These are phyloP conservation scores for Mycosphaerella sp. DNA, from an alignment of 2,329 filamentous ascomycete genomes.

Conservation along the genomic window DNA sequence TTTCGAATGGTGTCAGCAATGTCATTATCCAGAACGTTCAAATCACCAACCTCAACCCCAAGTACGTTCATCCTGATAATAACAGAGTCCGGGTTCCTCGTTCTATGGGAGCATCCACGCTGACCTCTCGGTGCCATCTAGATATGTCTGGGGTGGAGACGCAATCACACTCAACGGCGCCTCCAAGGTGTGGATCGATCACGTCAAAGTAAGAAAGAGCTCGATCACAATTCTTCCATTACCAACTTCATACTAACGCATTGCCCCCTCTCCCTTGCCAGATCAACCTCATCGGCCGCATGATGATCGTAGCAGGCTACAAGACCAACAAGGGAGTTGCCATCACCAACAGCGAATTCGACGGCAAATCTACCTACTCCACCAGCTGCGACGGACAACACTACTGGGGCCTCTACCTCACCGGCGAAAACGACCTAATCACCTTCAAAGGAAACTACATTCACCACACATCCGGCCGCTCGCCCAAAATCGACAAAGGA, in stretches of 20 bases:
- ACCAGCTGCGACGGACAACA: slow-evolving; percentile 51
- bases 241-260: neutral
- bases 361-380: slow-evolving; percentile 50
- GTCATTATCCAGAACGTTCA: slow-evolving; percentile 47
- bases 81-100: too few relatives aligned
- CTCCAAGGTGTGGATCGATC: slow-evolving; percentile 36
- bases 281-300: slow-evolving; percentile 53
- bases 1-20: slow-evolving; percentile 42
- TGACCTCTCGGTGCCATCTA: too few relatives aligned
- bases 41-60: slow-evolving; percentile 35
- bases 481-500: slow-evolving; percentile 51
- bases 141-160: slow-evolving; percentile 37
- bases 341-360: slow-evolving; percentile 56
- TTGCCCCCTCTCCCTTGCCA: slow-evolving; percentile 16
- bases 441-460: slow-evolving; percentile 58
- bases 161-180: slow-evolving; percentile 34
- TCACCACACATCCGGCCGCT: slow-evolving; percentile 52
- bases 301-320: slow-evolving; percentile 55
- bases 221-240: neutral
- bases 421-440: slow-evolving; percentile 50
- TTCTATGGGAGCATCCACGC: too few relatives aligned
- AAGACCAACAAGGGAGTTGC: slow-evolving; percentile 54
- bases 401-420: slow-evolving; percentile 42
- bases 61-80: slow-evolving; percentile 11
- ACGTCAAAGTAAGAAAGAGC: slow-evolving; percentile 29